These are phyloP conservation scores for Fragaria iinumae DNA, from an alignment of 306 rosid species.

Conservation along the genomic window DNA sequence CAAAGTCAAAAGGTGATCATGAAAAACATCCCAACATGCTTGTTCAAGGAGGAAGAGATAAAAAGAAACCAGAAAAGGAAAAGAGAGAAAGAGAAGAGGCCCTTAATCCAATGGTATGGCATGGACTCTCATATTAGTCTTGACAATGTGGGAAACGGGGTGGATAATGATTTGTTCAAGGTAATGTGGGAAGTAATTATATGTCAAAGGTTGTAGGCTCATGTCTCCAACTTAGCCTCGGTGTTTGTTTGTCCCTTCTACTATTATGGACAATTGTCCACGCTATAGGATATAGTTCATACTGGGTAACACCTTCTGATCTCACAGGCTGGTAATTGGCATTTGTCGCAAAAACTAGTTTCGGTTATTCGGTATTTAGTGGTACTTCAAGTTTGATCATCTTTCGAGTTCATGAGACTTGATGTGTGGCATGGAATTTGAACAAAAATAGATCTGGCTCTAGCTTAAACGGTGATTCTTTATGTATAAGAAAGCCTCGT, in stretches of 20 bases:
- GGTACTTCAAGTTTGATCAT: neutral
- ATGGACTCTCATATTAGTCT: conserved; percentile 20
- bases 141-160: conserved; percentile 26
- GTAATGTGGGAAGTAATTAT: conserved; percentile 20
- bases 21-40: conserved; percentile 49
- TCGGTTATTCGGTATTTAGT: neutral
- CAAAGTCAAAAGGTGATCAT: conserved; percentile 59
- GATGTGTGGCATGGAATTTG: neutral
- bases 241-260: neutral
- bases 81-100: conserved; percentile 31
- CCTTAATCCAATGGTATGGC: conserved; percentile 47
- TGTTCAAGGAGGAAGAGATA: conserved; percentile 34
- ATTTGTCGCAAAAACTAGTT: neutral
- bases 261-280: neutral
- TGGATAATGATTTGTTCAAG: conserved; percentile 38
- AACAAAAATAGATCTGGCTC: neutral
- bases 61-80: conserved; percentile 27
- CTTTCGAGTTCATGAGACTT: neutral
- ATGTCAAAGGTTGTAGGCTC: conserved; percentile 42
- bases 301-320: neutral
- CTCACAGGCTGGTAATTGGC: neutral
- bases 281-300: neutral
- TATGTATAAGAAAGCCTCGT: neutral
- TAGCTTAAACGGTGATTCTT: neutral
- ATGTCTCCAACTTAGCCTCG: conserved; percentile 23